Evolutionary conservation across 495 filamentous ascomycete species (phyloP), one percentile per base, ranked within the genome.

Genomic region (Penicillium cinerascens): DNA sequence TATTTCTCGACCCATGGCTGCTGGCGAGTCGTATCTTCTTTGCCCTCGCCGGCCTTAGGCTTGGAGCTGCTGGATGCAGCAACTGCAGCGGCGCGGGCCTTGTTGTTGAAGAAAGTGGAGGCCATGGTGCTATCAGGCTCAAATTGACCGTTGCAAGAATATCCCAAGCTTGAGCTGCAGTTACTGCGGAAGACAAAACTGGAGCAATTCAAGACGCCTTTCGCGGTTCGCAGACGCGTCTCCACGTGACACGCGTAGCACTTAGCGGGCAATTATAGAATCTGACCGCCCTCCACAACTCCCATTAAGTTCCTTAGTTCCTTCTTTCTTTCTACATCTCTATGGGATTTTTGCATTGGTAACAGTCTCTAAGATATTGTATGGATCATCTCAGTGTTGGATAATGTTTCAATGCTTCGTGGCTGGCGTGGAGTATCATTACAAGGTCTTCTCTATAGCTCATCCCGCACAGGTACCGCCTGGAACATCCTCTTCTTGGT

Each of bases 1-100:
- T 98, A 98, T 89, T 99, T 99, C 77, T 97, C 95, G 47, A 97
- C 92, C 93, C 93, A 99, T 54, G 93, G 93, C 62, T 97, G 92
- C 29, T 85, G 74, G 55, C 82, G 80, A 29, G 73, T 76, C 18
- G 73, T 79, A 54, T 89, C 83, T 63, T 86, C 89, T 57, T 79
- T 78, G 68, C 67, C 57, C 78, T 79, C 59, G 66, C 69, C 80
- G 83, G 54, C 78, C 65, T 75, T 78, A 54, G 63, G 67, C 68
- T 69, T 78, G 29, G 73, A 73, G 59, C 62, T 68, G 58, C 70
- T 64, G 39, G 77, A 71, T 53, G 76, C 64, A 6, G 85, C 83
- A 21, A 82, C 88, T 1, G 88, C 89, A 7, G 87, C 91, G 70
- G 89, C 89, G 22, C 91, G 88, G 38, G 92, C 93, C 73, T 92